Evolutionary conservation across 2,329 filamentous ascomycete species (phyloP), one percentile per base, ranked within the genome.

Genomic region (Paecilomyces sp.): DNA sequence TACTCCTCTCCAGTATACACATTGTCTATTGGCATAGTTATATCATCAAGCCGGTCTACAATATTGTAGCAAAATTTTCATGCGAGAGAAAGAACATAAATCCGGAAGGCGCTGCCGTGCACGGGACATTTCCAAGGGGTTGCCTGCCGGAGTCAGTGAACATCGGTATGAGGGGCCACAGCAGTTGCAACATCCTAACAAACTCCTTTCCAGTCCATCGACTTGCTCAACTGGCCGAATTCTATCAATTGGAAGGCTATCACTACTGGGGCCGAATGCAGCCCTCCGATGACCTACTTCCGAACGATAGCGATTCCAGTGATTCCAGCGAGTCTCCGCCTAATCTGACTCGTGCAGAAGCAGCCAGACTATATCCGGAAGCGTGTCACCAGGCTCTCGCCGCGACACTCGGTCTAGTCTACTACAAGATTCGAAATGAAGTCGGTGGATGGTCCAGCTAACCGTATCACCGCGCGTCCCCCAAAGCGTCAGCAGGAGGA

Each of bases 371-470:
- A 31, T 74, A 67, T 61, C 74, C 74, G 1, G 74, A 77, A 59
- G 70, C 73, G 15, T 74, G 73, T 31, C 74, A 75, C 59, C 74
- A 76, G 58, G 74, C 74, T 11, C 65, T 77, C 8, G 74, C 74
- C 24, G 74, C 74, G 11, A 75, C 71, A 1, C 55, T 76, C 24
- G 74, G 74, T 50, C 62, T 77, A n/a, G 70, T 75, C 1, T 77
- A 76, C 58, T 74, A 72, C 62, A 75, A 76, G 63, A 76, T 77
- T 55, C 71, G 71, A 15, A 77, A 77, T 47, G 72, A 75, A 61
- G 70, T 74, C 7, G 73, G 74, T 3, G 73, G 73, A 75, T 57
- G 70, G 69, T 3, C 69, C 22, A 22, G 22, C 67, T 55, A 57
- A 65, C 12, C 69, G 66, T 9, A 59, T 71, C n/a, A 63, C 66